Evolutionary conservation across 1,284 basidiomycete species (phyloP), one percentile per base, ranked within the genome.

Genomic region (Fomitiporia mediterranea): DNA sequence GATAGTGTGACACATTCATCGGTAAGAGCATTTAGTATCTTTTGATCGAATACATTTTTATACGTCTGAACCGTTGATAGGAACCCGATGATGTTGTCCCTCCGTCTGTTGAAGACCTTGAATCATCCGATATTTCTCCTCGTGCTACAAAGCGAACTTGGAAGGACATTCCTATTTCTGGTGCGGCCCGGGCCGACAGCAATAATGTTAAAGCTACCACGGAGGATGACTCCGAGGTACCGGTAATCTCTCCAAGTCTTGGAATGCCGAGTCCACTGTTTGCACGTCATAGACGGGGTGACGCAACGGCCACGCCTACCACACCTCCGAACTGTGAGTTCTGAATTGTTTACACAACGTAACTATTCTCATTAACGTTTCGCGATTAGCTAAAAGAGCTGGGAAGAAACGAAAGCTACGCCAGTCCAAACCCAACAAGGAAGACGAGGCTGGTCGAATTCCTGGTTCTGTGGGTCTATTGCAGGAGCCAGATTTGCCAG

Each of bases 381-480:
- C n/a, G 39, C n/a, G n/a, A 4, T 19, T 32, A 55, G 53, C 34
- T 25, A 39, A 34, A 34, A 38, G 53, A 34, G 37, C 35, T 6
- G 30, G 17, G 27, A 55, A 55, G 27, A 55, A 46, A 11, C 47
- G 53, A 1, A 55, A 28, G 32, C 44, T 55, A 11, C 37, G 21
- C 11, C 13, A 23, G 8, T 15, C 52, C 5, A 27, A 19, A 4
- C 21, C 9, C 19, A 44, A 30, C 23, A 1, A 19, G 7, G 17
- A 38, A n/a, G 13, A 9, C 27, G 11, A 17, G 11, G 23, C 27
- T 28, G 9, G 23, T 28, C 25, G 2, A 13, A 3, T 30, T 2
- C 44, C 44, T 5, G 23, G 6, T 2, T 28, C 37, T 38, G 37
- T 11, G 8, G 7, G 8, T 49, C 7, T 17, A 4, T 3, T 25